phyloP scores from a whole-genome alignment of 108 stramenopile species.

The Skeletonema marinoi region DNA sequence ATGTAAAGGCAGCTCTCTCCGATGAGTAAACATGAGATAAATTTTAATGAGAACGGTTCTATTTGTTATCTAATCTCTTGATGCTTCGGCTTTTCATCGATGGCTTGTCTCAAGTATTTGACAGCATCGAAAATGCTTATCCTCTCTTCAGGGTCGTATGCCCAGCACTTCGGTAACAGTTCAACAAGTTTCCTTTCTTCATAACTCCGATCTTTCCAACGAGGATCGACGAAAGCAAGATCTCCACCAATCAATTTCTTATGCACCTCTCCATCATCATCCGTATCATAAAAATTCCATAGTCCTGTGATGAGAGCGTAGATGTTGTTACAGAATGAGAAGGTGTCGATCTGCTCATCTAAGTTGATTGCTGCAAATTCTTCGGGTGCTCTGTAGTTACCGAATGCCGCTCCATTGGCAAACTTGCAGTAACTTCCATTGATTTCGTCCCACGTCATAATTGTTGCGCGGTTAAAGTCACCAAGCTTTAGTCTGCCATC shows the following conservation, averaged over 20 bases:
- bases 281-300: slow-evolving; percentile 69
- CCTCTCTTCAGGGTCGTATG: slow-evolving; percentile 63
- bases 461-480: slow-evolving; percentile 81
- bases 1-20: slow-evolving; percentile 34
- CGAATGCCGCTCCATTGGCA: slow-evolving; percentile 62
- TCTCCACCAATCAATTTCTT: slow-evolving; percentile 56
- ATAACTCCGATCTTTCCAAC: slow-evolving; percentile 69
- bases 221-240: slow-evolving; percentile 61
- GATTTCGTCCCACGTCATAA: slow-evolving; percentile 57
- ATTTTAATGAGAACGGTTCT: neutral
- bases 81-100: slow-evolving; percentile 23
- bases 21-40: slow-evolving; percentile 19
- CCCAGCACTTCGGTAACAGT: slow-evolving; percentile 76
- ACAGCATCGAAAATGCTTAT: slow-evolving; percentile 72
- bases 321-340: slow-evolving; percentile 74
- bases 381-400: slow-evolving; percentile 64
- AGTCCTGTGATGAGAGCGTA: slow-evolving; percentile 65
- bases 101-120: slow-evolving; percentile 46
- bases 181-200: slow-evolving; percentile 69
- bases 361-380: slow-evolving; percentile 59
- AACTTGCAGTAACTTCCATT: slow-evolving; percentile 70
- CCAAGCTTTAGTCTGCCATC: slow-evolving; percentile 72
- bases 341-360: slow-evolving; percentile 79
- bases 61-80: neutral
- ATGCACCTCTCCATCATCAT: slow-evolving; percentile 60